A percentile compares a stretch with the other conserved stretches of the same genome.
Conservation (phyloP, 2,329 filamentous ascomycete genomes). For the Pseudocercospora vitis region DNA sequence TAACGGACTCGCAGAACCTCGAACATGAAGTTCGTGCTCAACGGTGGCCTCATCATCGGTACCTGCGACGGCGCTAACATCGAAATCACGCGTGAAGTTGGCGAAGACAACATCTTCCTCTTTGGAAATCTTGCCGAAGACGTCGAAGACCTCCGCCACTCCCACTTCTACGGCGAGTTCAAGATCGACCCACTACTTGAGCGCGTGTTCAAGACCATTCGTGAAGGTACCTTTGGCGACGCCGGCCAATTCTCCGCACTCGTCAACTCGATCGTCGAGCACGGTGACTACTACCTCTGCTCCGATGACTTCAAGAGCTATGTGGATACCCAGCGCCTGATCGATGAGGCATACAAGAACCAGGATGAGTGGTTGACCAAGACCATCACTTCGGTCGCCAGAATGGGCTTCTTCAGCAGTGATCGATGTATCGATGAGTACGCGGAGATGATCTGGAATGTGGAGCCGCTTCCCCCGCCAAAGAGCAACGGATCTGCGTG, state of each 20-base stretch:
- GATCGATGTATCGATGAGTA: constrained; percentile 97
- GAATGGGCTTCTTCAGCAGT: constrained; percentile 95
- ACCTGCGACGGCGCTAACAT: constrained; percentile 98
- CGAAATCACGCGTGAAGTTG: constrained; percentile 88
- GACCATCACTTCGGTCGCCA: constrained; percentile 79
- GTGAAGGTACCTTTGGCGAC: constrained; percentile 77
- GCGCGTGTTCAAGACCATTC: constrained; percentile 81
- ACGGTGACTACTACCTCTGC: constrained; percentile 96
- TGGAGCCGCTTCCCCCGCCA: constrained; percentile 67
- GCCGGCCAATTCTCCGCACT: constrained; percentile 76
- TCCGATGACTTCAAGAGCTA: constrained; percentile 98
- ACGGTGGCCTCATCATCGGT: constrained; percentile 94
- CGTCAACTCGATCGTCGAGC: constrained; percentile 80
- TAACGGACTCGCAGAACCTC: constrained; percentile 61
- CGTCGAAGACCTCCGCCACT: constrained; percentile 91
- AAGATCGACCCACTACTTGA: constrained; percentile 72
- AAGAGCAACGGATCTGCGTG: constrained; percentile 12
- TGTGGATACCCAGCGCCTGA: constrained; percentile 82
- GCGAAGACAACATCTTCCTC: constrained; percentile 96
- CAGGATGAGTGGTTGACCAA: constrained; percentile 92
- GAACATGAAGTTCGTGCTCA: constrained; percentile 99
- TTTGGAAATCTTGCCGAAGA: constrained; percentile 96
- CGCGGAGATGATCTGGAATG: constrained; percentile 94
- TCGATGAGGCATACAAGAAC: constrained; percentile 89
- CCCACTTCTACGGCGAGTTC: constrained; percentile 80